These are phyloP conservation scores for Melampsora larici-populina DNA, from an alignment of 1,284 basidiomycete species.

Conservation along the genomic window DNA sequence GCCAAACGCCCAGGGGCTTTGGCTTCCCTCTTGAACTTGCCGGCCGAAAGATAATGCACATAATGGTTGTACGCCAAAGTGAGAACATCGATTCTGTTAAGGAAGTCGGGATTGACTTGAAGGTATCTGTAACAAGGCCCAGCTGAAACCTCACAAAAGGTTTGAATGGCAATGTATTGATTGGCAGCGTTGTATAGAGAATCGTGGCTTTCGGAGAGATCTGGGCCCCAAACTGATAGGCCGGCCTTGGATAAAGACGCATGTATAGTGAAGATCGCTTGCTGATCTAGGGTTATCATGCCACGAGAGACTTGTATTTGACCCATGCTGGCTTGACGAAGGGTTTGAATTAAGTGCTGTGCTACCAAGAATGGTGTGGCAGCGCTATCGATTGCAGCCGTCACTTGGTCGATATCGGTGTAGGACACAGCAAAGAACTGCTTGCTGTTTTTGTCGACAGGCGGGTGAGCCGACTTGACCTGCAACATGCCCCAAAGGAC, in stretches of 20 bases:
- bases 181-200: constrained; percentile 17
- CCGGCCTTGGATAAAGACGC: background rate
- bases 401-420: background rate
- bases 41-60: constrained; percentile 5
- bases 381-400: background rate
- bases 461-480: background rate
- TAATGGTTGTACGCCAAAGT: constrained; percentile 25
- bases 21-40: constrained; percentile 8
- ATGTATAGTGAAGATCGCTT: too few species aligned
- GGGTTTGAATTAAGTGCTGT: background rate
- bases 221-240: constrained; percentile 17
- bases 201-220: background rate
- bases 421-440: constrained; percentile 7
- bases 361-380: too few species aligned
- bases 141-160: background rate
- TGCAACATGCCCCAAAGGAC: constrained; percentile 22
- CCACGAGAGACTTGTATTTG: background rate
- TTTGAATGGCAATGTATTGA: constrained; percentile 11
- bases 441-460: background rate
- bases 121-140: constrained; percentile 12
- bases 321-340: background rate
- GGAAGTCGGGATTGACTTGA: constrained; percentile 3
- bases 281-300: too few species aligned
- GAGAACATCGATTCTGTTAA: constrained; percentile 8
- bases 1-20: background rate